These are phyloP conservation scores for Euphorbia peplus DNA, from an alignment of 345 rosid genomes.

Conservation along the genomic window DNA sequence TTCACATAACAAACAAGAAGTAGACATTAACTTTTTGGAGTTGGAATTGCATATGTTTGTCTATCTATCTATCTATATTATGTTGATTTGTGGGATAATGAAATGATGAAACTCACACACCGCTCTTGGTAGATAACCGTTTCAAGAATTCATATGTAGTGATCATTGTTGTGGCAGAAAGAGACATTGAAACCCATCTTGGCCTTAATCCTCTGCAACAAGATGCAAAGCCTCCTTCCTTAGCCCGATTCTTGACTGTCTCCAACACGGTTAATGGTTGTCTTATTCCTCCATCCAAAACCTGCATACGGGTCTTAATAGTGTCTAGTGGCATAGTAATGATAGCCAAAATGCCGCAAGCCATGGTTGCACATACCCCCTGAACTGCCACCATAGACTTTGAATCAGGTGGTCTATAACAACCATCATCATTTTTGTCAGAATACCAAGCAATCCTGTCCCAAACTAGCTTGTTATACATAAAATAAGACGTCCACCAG, in stretches of 20 bases:
- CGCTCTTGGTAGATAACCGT: slow-evolving; percentile 64
- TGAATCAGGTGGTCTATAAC: slow-evolving; percentile 38
- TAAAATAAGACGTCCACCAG: slow-evolving; percentile 98
- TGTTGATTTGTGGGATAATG: background rate
- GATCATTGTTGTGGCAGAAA: slow-evolving; percentile 88
- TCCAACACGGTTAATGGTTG: slow-evolving; percentile 56
- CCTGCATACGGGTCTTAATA: slow-evolving; percentile 79
- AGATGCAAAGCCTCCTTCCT: slow-evolving; percentile 72
- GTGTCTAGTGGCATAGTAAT: slow-evolving; percentile 89
- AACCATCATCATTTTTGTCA: slow-evolving; percentile 28
- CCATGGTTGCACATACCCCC: slow-evolving; percentile 69
- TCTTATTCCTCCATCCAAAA: slow-evolving; percentile 63
- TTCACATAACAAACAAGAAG: background rate
- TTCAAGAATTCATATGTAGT: slow-evolving; percentile 86
- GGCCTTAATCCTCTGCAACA: slow-evolving; percentile 92
- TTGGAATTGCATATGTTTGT: background rate
- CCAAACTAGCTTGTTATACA: slow-evolving; percentile 61
- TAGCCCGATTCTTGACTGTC: slow-evolving; percentile 52
- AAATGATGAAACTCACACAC: slow-evolving; percentile 20
- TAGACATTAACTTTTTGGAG: background rate
- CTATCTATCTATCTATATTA: too few relatives aligned
- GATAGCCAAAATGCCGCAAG: slow-evolving; percentile 73
- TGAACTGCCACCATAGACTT: slow-evolving; percentile 56
- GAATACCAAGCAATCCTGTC: slow-evolving; percentile 37
- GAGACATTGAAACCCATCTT: slow-evolving; percentile 88